Percentiles rank a stretch among this genome's conserved stretches.
These are phyloP conservation scores for Oligophagozyma castellii DNA, from an alignment of 1,139 yeast species.

Conservation along the genomic window DNA sequence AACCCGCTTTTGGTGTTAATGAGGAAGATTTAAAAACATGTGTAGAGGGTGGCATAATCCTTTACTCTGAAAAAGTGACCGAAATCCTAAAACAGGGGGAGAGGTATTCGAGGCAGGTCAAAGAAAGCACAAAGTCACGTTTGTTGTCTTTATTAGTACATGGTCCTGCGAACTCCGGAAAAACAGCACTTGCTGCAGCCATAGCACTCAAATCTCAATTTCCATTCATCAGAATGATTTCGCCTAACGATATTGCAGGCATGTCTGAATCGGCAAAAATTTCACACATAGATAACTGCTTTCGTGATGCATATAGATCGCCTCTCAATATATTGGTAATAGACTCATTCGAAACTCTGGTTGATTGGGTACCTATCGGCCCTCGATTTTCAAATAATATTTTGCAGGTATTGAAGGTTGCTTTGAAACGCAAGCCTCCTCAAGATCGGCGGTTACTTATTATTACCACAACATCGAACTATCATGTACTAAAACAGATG, in stretches of 20 bases:
- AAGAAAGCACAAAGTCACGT: constrained; percentile 63
- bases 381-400: constrained; percentile 89
- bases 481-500: constrained; percentile 71
- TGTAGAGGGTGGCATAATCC: constrained; percentile 77
- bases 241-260: constrained; percentile 85
- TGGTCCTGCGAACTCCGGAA: constrained; percentile 93
- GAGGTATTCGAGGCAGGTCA: constrained; percentile 67
- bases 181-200: constrained; percentile 85
- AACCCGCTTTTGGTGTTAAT: constrained; percentile 94
- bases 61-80: constrained; percentile 54
- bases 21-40: constrained; percentile 79
- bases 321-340: constrained; percentile 82
- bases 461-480: constrained; percentile 79
- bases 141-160: constrained; percentile 75
- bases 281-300: constrained; percentile 73
- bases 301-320: constrained; percentile 87
- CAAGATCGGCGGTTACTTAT: constrained; percentile 77
- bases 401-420: constrained; percentile 72
- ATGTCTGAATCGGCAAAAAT: constrained; percentile 85
- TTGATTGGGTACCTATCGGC: constrained; percentile 94
- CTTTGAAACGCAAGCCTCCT: constrained; percentile 74
- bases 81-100: constrained; percentile 62
- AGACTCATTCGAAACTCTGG: constrained; percentile 85
- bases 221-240: constrained; percentile 81
- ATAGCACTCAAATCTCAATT: constrained; percentile 76